Evolutionary conservation across 2,329 filamentous ascomycete species (phyloP), one percentile per base, ranked within the genome.

Genomic region (Xylaria sp.): DNA sequence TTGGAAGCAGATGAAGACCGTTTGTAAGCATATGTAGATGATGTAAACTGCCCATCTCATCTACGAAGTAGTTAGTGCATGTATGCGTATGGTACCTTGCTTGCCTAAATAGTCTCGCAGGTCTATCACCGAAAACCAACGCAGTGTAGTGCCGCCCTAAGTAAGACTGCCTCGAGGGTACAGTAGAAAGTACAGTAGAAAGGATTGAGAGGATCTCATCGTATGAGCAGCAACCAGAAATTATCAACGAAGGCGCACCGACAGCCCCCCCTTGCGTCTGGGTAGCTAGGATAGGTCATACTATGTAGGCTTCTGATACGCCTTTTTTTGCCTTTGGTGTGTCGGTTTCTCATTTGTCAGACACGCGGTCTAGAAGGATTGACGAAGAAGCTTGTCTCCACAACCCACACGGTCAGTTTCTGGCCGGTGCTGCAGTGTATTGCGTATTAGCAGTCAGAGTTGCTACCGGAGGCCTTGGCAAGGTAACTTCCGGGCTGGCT

Each of bases 271-370:
- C 55, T 61, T 51, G 61, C 61, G 38, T 20, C 58, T 57, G 42
- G 45, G 25, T 54, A 25, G 53, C 53, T 17, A 27, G 53, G 33
- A 55, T 55, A 39, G 33, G 36, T 15, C 25, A 6, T 54, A 50
- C 36, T 17, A n/a, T 31, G 27, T n/a, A 5, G 9, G 15, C 3
- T 33, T 51, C 27, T 31, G 49, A 51, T 54, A 67, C 54, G 51
- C 59, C n/a, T n/a, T 44, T 44, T 61, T 57, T 58, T 57, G 22
- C 31, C 47, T 56, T 56, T 69, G 50, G 61, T 69, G 71, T 72
- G 68, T 70, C 55, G 66, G n/a, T 44, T 68, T 72, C 64, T 64
- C 68, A 75, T 75, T 74, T 72, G 73, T 72, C 72, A 74, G 71
- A 73, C 70, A 59, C 64, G 31, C 50, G 58, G 57, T 65, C 53